phyloP scores from a whole-genome alignment of 257 asterid species.

The Apocynum venetum region DNA sequence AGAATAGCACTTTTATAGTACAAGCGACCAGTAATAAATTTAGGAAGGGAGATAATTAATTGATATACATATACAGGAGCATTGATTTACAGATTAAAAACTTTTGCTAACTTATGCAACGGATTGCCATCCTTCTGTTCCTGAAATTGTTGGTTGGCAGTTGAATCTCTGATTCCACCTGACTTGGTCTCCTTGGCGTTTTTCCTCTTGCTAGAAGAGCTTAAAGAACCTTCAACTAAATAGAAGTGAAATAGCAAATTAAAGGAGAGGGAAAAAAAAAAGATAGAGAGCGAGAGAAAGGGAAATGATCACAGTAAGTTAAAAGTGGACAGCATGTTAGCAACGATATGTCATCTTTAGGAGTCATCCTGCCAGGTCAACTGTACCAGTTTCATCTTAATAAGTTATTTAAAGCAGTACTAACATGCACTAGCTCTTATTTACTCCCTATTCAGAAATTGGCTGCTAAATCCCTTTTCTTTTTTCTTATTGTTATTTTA shows the following conservation, averaged over 20 bases:
- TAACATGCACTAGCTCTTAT: background rate
- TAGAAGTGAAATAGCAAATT: background rate
- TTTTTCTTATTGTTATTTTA: background rate
- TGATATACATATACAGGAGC: background rate
- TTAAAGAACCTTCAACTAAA: conserved; percentile 61
- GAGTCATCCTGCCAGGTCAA: background rate
- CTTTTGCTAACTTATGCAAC: conserved; percentile 7
- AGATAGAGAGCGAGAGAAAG: background rate
- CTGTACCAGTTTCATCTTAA: background rate
- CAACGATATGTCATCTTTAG: background rate
- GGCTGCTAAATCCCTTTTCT: background rate
- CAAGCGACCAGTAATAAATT: background rate
- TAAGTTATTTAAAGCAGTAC: too few relatives aligned
- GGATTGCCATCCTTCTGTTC: conserved; percentile 35
- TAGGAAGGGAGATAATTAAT: background rate
- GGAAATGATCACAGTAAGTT: background rate
- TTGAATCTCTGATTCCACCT: conserved; percentile 26
- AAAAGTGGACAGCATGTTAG: background rate
- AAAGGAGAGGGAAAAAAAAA: background rate
- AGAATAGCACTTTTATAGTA: background rate
- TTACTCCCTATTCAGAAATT: background rate
- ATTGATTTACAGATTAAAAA: background rate
- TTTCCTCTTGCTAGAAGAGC: conserved; percentile 56
- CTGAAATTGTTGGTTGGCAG: conserved; percentile 26
- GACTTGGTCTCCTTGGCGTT: conserved; percentile 29